A percentile compares a stretch with the other conserved stretches of the same genome.
Evolutionary conservation across 306 rosid species (phyloP).

Genomic region (Prunus mume): DNA sequence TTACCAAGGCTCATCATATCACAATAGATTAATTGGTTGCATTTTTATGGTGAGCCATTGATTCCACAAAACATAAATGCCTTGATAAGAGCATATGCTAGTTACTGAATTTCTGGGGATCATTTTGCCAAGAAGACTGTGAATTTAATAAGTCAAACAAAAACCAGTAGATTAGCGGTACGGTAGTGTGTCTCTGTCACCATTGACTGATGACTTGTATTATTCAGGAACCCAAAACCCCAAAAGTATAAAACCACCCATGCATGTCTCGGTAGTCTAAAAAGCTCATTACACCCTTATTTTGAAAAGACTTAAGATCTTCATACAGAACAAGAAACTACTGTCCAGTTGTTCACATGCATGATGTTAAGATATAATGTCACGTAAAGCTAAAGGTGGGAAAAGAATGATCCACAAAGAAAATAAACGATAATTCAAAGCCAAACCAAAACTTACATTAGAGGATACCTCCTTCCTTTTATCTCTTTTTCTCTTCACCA

Average conservation of each 20-base stretch:
- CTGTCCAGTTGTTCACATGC: too few relatives aligned
- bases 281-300: not conserved
- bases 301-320: not conserved
- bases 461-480: constrained; percentile 75
- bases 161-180: not conserved
- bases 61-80: not conserved
- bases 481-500: constrained; percentile 93
- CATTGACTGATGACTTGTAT: not conserved
- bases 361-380: not conserved
- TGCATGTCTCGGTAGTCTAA: not conserved
- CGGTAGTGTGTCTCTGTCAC: not conserved
- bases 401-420: not conserved
- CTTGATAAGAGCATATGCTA: not conserved
- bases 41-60: not conserved
- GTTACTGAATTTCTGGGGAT: not conserved
- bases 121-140: not conserved
- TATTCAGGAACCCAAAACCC: not conserved
- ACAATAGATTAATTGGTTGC: not conserved
- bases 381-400: not conserved
- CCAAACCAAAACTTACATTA: not conserved
- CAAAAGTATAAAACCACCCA: not conserved
- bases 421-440: not conserved
- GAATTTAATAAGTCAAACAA: not conserved
- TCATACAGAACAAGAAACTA: not conserved
- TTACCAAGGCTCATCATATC: not conserved